Base-by-base conservation (phyloP, 768 basidiomycete species). In the Serendipita sp. region DNA sequence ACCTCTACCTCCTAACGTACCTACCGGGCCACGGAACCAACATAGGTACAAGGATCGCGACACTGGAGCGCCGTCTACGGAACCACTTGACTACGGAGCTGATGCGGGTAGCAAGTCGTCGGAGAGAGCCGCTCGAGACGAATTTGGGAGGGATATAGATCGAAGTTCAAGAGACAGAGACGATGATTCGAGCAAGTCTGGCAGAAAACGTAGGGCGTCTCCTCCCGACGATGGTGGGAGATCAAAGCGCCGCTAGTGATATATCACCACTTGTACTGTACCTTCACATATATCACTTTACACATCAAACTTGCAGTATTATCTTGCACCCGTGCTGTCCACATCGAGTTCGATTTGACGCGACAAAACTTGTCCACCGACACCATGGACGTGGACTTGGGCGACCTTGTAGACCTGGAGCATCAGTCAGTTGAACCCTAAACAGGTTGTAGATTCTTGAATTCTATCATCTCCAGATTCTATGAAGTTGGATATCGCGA, bases 31-130 rank as follows among this genome's bases (percentile, higher is more conserved):
- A 13, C 78, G 90, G 45, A 90, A 90, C 71, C 86, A 88, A 72
- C 88, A 88, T 70, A 89, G 89, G 70, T 91, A 92, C 75, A 91
- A 90, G 76, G 90, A 92, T 71, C 79, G 88, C 43, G 89, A 91
- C 69, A 83, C 82, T 16, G 88, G 88, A 68, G 86, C 87, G 1
- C 85, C 88, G 64, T 88, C 88, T 28, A 87, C 89, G 13, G 89
- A 91, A 69, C 89, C 90, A n/a, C 72, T 92, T 68, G 90, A 92
- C 70, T 92, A 92, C 67, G 89, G 88, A 2, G 88, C 84, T 3
- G 72, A 72, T 3, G 73, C 67, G 24, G 67, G 63, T 2, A 69
- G 65, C 3, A 71, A 65, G 24, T 28, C 24, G 22, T 28, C 22
- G 53, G 53, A 58, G 11, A 26, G 53, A 28, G 11, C 22, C 9